phyloP scores from a whole-genome alignment of 1,139 yeast species.

The Blastobotrys serpentis region DNA sequence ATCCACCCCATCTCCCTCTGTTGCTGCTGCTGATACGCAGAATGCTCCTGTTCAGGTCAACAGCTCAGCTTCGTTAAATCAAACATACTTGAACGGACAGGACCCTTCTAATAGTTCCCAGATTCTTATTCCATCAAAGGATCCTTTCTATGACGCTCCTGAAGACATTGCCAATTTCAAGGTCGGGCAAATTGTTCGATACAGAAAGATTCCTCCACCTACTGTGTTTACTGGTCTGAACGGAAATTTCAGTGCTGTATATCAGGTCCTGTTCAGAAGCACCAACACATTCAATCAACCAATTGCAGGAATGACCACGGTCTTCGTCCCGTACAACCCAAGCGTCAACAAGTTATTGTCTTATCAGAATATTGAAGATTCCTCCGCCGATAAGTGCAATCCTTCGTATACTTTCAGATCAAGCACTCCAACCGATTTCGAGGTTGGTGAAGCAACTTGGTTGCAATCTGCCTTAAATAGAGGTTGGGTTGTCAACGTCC shows the following conservation, averaged over 20 bases:
- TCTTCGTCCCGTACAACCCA: constrained; percentile 28
- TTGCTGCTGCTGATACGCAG: neutral
- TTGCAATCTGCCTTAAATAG: constrained; percentile 17
- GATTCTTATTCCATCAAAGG: constrained; percentile 21
- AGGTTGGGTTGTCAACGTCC: constrained; percentile 27
- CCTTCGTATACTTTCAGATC: constrained; percentile 27
- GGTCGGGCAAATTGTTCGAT: constrained; percentile 23
- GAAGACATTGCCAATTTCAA: constrained; percentile 19
- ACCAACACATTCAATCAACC: constrained; percentile 30
- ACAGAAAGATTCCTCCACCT: constrained; percentile 19
- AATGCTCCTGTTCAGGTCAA: neutral
- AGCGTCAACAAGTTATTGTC: constrained; percentile 25
- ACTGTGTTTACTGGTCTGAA: constrained; percentile 8
- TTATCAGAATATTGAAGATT: constrained; percentile 32
- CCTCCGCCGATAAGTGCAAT: constrained; percentile 29
- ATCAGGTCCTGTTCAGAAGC: constrained; percentile 31
- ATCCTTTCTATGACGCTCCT: constrained; percentile 30
- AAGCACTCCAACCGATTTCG: constrained; percentile 12
- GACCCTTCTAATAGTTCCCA: neutral
- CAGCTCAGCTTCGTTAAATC: neutral
- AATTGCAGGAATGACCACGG: constrained; percentile 30
- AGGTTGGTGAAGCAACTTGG: constrained; percentile 5
- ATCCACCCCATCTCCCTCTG: neutral
- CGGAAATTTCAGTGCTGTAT: constrained; percentile 10
- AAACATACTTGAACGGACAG: neutral